Percentiles rank a stretch among this genome's conserved stretches.
phyloP scores from a whole-genome alignment of 306 rosid genomes.

The Cajanus cajan region DNA sequence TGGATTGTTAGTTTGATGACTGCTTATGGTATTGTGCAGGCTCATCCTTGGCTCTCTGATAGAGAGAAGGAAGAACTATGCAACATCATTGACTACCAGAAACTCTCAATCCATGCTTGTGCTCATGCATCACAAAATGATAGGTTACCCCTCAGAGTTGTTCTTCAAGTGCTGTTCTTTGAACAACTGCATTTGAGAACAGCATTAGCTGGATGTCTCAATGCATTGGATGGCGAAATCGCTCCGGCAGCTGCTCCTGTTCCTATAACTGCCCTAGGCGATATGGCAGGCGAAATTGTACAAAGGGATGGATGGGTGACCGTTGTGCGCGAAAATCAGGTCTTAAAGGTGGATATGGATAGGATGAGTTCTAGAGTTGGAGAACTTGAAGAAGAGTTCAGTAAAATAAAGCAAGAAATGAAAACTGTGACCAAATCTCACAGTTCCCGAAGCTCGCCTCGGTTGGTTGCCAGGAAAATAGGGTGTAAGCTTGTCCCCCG shows the following conservation, averaged over 20 bases:
- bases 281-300: constrained; percentile 59
- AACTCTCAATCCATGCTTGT: constrained; percentile 88
- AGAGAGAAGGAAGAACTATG: constrained; percentile 84
- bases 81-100: constrained; percentile 72
- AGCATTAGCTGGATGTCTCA: constrained; percentile 77
- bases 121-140: constrained; percentile 93
- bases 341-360: constrained; percentile 80
- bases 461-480: constrained; percentile 47
- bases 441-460: constrained; percentile 68
- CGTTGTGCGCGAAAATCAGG: constrained; percentile 81
- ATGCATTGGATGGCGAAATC: constrained; percentile 63
- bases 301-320: constrained; percentile 92
- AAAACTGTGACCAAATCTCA: constrained; percentile 68
- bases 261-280: constrained; percentile 30
- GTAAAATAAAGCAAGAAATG: constrained; percentile 88
- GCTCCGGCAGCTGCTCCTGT: constrained; percentile 60
- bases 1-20: constrained; percentile 21
- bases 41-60: constrained; percentile 81
- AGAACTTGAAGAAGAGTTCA: constrained; percentile 81
- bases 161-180: constrained; percentile 92
- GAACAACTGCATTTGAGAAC: constrained; percentile 90
- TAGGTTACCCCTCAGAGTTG: constrained; percentile 83
- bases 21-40: constrained; percentile 50
- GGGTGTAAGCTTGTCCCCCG: constrained; percentile 82
- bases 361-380: constrained; percentile 84